Percentiles rank a stretch among this genome's conserved stretches.
Evolutionary conservation across 148 eudicot genomes (phyloP).

Genomic region (Fagopyrum tataricum): DNA sequence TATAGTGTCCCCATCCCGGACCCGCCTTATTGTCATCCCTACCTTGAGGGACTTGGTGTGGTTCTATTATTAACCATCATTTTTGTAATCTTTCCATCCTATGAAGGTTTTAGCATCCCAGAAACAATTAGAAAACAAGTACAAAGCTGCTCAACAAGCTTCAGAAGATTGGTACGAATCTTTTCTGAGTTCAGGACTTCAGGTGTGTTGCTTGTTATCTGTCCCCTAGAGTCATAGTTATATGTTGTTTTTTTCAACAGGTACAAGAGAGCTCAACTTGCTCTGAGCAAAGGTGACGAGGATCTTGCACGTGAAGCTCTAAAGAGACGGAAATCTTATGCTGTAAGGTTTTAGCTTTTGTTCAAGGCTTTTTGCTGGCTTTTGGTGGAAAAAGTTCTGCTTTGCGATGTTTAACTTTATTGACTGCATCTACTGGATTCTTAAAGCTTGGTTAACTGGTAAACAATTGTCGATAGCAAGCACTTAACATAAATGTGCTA

Average conservation of each 20-base stretch:
- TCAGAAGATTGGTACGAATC: slow-evolving; percentile 84
- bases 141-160: slow-evolving; percentile 77
- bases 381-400: background rate
- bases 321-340: slow-evolving; percentile 86
- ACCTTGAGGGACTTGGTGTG: background rate
- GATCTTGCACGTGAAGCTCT: slow-evolving; percentile 99
- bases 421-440: background rate
- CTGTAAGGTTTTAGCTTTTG: slow-evolving; percentile 58
- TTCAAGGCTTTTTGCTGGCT: background rate
- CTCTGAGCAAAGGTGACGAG: slow-evolving; percentile 90
- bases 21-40: too few species aligned
- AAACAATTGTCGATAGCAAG: background rate
- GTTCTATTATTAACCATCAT: background rate
- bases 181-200: slow-evolving; percentile 11
- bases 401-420: background rate
- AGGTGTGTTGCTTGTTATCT: background rate
- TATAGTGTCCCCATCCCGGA: too few species aligned
- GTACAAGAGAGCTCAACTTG: slow-evolving; percentile 91
- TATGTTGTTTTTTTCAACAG: slow-evolving; percentile 31
- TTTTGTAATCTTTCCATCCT: slow-evolving; percentile 16
- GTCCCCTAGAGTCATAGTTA: background rate
- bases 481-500: background rate
- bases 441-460: background rate
- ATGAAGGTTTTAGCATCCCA: slow-evolving; percentile 94
- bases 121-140: slow-evolving; percentile 86